These are phyloP conservation scores for Lecanicillium sp. DNA, from an alignment of 2,329 filamentous ascomycete genomes.

Conservation along the genomic window DNA sequence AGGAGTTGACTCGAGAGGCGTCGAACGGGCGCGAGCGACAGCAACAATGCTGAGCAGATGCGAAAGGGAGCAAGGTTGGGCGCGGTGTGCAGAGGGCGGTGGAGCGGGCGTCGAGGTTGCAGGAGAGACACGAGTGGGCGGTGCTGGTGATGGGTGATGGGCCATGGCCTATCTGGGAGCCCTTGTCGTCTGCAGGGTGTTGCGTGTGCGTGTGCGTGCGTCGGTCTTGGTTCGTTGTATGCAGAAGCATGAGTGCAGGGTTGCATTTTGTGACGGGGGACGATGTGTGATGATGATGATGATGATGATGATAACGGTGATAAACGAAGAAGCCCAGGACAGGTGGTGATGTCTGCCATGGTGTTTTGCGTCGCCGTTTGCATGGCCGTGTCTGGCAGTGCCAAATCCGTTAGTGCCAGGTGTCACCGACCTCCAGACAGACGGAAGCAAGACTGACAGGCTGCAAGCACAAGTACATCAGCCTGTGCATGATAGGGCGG, in stretches of 20 bases:
- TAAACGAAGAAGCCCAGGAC: too few relatives aligned
- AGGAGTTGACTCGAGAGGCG: constrained; percentile 9
- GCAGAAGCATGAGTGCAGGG: too few relatives aligned
- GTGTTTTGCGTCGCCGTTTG: background rate
- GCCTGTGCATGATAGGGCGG: background rate
- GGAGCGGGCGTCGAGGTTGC: background rate
- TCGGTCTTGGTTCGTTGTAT: too few relatives aligned
- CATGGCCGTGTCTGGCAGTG: background rate
- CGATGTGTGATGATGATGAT: too few relatives aligned
- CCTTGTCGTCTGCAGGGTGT: too few relatives aligned
- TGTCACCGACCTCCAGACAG: background rate
- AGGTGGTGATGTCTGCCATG: background rate
- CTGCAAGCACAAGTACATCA: background rate
- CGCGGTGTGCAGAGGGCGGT: constrained; percentile 3
- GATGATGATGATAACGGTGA: too few relatives aligned
- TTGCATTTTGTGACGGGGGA: too few relatives aligned
- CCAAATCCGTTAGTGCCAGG: background rate
- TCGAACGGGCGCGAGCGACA: background rate
- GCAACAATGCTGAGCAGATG: too few relatives aligned
- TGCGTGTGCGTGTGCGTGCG: too few relatives aligned
- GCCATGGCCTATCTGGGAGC: too few relatives aligned
- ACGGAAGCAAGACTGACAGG: background rate
- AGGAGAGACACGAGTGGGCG: background rate
- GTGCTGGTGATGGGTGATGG: constrained; percentile 2
- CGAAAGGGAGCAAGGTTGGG: constrained; percentile 2